Evolutionary conservation across 441 rosid species (phyloP), one percentile per base, ranked within the genome.

Genomic region (Eruca vesicaria): DNA sequence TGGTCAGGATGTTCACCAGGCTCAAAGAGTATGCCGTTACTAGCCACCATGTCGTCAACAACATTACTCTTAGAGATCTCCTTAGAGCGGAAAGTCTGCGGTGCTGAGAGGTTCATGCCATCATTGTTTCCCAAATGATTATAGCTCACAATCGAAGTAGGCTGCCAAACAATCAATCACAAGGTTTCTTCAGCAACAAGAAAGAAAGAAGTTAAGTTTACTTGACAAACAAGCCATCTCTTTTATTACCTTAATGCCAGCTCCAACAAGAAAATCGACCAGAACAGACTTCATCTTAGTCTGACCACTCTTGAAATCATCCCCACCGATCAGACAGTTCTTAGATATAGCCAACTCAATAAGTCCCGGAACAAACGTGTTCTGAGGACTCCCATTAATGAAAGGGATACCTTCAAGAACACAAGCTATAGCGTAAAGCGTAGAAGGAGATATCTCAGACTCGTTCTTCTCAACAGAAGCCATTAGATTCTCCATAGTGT

Each of bases 251-350:
- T 92, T 94, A 66, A 94, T 94, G 18, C 99, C 98, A 72, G 98
- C 99, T 18, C 98, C 99, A 59, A 94, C 98, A 72, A 94, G 97
- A 79, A 92, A 94, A 86, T 94, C 99, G 3, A 94, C 98, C 74
- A 92, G 80, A 1, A 94, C 97, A 1, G 98, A 94, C 72, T 94
- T 92, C 94, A 92, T 94, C 85, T 95, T 95, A 76, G 99, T 95
- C 86, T 95, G 99, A 58, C 98, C 99, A 82, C 98, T 95, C 85
- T 94, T 94, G 81, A 94, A 94, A 83, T 94, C 99, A 79, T 94
- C 98, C 29, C 99, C 99, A 69, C 99, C 98, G 14, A 94, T 94
- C 79, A 94, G 85, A 75, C 94, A 78, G 81, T 88, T 89, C 82
- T 86, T 86, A 79, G 80, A 79, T 18, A 94, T 86, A 15, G 99